Evolutionary conservation across 352 stramenopile species (phyloP), one percentile per base, ranked within the genome.

Genomic region (Pythium folliculosum): DNA sequence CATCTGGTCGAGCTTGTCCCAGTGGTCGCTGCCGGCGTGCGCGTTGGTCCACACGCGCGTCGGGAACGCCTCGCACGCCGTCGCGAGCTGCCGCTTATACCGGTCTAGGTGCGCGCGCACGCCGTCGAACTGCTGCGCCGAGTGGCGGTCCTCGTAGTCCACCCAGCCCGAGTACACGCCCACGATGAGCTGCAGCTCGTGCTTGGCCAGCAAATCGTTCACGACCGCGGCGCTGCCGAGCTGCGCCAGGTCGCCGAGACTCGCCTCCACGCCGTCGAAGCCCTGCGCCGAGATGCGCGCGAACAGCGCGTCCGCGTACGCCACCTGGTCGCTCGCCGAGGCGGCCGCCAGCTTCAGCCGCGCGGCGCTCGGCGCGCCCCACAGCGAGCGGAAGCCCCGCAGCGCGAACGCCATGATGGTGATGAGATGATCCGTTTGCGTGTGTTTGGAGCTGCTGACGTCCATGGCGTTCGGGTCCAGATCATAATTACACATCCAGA

Each of bases 121-220:
- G 40, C 69, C 60, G 50, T 90, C 81, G 58, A 88, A 90, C 59
- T 90, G 81, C 60, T 90, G 60, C 5, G 53, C 25, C 19, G 89
- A n/a, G 4, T 78, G 77, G 57, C 69, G 60, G n/a, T 76, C 71
- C 58, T 89, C 81, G 63, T 91, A 91, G 72, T 91, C 83, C 21
- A 75, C 69, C 83, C 83, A 91, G 25, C 83, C 81, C 8, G 81
- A 90, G 73, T 91, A 91, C 10, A 90, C 76, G 27, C 83, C 83
- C 25, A 85, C 76, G 40, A 91, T 79, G 35, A 91, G 70, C 64
- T 84, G 65, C 69, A 91, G 63, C 10, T 86, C 55, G 65, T 89
- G 76, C 66, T 77, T 76, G 19, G 49, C 52, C 13, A 91, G 67
- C 51, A 88, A 53, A 23, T 78, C 58, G 17, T 78, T 76, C 44